These are phyloP conservation scores for Salvia splendens DNA, from an alignment of 257 asterid genomes.

Conservation along the genomic window DNA sequence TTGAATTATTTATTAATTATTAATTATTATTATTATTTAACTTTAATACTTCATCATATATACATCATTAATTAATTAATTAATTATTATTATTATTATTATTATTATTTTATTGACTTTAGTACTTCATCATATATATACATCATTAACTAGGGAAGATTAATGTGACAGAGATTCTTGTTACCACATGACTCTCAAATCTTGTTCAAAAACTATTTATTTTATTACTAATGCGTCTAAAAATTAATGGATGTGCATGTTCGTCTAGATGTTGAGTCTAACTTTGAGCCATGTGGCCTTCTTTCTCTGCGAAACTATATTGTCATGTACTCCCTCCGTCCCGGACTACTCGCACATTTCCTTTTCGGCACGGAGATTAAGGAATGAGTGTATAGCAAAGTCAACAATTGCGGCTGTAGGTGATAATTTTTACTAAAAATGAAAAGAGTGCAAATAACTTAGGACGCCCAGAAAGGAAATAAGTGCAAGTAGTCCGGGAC, in stretches of 20 bases:
- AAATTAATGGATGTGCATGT: neutral
- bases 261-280: neutral
- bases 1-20: no score
- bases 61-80: neutral
- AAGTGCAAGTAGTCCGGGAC: no score
- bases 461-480: no score
- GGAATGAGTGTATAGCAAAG: no score
- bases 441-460: no score
- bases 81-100: neutral
- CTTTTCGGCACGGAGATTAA: no score
- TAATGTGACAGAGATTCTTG: conserved; percentile 11
- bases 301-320: no score
- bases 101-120: neutral
- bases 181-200: conserved; percentile 19
- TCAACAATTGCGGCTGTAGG: no score
- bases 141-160: neutral
- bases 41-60: neutral
- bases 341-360: no score
- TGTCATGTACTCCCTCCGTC: no score
- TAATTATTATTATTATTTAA: no score
- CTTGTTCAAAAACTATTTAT: neutral
- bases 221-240: neutral
- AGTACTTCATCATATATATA: neutral
- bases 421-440: no score
- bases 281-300: conserved; percentile 12